phyloP scores from a whole-genome alignment of 1,139 yeast species.

The Sugiyamaella grinbergsii region DNA sequence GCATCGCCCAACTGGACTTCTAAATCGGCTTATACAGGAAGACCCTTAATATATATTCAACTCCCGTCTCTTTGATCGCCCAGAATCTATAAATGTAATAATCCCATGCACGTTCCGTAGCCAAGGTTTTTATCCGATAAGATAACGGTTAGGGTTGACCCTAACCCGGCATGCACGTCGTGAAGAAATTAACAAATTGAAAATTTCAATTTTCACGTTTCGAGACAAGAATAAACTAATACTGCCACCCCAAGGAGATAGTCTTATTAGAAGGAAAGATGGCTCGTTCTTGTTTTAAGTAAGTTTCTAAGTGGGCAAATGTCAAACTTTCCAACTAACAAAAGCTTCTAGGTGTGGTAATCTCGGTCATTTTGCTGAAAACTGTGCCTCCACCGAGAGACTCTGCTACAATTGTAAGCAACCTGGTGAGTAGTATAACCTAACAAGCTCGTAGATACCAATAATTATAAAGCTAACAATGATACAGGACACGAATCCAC shows the following conservation, averaged over 20 bases:
- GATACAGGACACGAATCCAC: slow-evolving; percentile 72
- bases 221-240: not conserved
- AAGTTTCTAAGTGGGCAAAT: slow-evolving; percentile 10
- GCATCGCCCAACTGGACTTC: slow-evolving; percentile 27
- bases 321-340: not conserved
- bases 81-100: too few species aligned
- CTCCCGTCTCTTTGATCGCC: not conserved
- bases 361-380: slow-evolving; percentile 88
- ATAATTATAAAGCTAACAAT: slow-evolving; percentile 1
- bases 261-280: slow-evolving; percentile 3
- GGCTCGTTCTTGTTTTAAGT: slow-evolving; percentile 29
- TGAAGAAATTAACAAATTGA: not conserved
- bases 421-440: slow-evolving; percentile 30
- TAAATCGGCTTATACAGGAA: slow-evolving; percentile 27
- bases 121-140: slow-evolving; percentile 5
- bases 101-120: not conserved
- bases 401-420: slow-evolving; percentile 91
- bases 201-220: slow-evolving; percentile 4
- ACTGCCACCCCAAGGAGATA: not conserved
- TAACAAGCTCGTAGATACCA: too few species aligned
- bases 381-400: slow-evolving; percentile 79
- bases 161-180: slow-evolving; percentile 1
- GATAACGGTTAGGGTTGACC: slow-evolving; percentile 15
- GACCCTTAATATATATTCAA: not conserved
- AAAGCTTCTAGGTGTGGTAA: slow-evolving; percentile 72